Evolutionary conservation across 164 flowering plant species (phyloP).

Genomic region (Platanus orientalis): DNA sequence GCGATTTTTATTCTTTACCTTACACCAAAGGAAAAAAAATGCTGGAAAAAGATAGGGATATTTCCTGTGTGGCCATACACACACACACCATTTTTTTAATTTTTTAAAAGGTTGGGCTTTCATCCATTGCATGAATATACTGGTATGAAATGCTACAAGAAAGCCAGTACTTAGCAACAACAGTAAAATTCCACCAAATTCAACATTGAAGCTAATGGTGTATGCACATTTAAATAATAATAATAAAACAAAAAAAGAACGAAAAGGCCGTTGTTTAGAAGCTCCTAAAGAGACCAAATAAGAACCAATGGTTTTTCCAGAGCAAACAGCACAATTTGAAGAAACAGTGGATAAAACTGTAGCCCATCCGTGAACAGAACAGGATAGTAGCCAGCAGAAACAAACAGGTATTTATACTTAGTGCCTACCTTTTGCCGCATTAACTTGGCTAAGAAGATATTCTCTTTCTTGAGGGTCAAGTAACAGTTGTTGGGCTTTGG

Average conservation of each 20-base stretch:
- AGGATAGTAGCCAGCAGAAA: background rate
- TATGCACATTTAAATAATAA: background rate
- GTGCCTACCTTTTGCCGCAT: constrained; percentile 77
- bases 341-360: background rate
- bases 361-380: no score
- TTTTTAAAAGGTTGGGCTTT: no score
- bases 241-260: no score
- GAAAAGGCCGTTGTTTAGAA: background rate
- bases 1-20: background rate
- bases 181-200: no score
- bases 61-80: no score
- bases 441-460: constrained; percentile 81
- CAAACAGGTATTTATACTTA: constrained; percentile 2
- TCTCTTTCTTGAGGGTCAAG: constrained; percentile 90
- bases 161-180: no score
- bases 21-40: background rate
- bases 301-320: background rate
- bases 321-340: no score
- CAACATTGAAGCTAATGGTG: background rate
- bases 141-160: no score
- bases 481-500: constrained; percentile 91
- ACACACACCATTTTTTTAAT: no score
- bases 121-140: no score
- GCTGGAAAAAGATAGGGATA: no score
- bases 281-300: background rate